Evolutionary conservation across 176 grass and related monocot species (phyloP).

Genomic region (Coix lacrymajobi): DNA sequence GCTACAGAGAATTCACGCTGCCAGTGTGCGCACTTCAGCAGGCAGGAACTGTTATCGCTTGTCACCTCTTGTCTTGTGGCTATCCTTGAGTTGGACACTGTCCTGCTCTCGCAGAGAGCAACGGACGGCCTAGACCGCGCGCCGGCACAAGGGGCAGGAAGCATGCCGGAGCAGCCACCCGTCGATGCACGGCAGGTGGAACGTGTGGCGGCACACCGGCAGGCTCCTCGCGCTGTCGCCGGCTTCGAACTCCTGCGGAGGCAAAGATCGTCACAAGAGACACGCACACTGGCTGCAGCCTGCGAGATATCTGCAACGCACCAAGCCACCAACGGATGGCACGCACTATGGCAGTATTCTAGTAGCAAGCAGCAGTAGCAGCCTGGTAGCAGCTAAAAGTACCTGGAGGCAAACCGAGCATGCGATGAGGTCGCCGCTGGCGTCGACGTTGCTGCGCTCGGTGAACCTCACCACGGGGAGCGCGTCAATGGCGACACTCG

Average conservation of each 20-base stretch:
- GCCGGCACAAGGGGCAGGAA: slow-evolving; percentile 52
- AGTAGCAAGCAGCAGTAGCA: background rate
- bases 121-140: slow-evolving; percentile 17
- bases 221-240: slow-evolving; percentile 46
- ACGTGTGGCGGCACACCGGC: slow-evolving; percentile 48
- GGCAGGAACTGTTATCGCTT: background rate
- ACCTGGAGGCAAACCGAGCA: slow-evolving; percentile 87
- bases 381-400: no score
- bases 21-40: background rate
- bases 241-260: slow-evolving; percentile 44
- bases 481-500: slow-evolving; percentile 41
- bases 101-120: background rate
- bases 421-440: slow-evolving; percentile 29
- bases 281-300: background rate
- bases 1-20: background rate
- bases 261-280: background rate
- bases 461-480: slow-evolving; percentile 46
- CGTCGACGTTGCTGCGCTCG: slow-evolving; percentile 21
- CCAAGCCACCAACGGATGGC: background rate
- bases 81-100: background rate
- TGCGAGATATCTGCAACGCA: background rate
- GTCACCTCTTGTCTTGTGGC: background rate
- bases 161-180: slow-evolving; percentile 57
- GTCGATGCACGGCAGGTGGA: slow-evolving; percentile 61
- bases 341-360: background rate